Conservation (phyloP, 208 protist genomes). For the Entamoeba invadens region DNA sequence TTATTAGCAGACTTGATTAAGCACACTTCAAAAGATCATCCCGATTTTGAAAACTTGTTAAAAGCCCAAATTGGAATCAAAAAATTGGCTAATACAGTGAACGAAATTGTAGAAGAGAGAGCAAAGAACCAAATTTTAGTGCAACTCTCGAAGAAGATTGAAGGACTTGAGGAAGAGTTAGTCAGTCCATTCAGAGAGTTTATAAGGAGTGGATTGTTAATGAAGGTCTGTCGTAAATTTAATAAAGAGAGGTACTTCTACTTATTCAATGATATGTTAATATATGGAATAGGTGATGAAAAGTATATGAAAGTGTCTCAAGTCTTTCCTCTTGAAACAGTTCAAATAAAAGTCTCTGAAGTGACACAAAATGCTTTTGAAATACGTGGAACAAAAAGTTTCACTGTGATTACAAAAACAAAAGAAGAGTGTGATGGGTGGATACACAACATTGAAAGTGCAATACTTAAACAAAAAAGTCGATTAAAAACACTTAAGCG, state of each 20-base stretch:
- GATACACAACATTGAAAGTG: not conserved
- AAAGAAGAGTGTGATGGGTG: not conserved
- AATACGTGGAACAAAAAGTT: not conserved
- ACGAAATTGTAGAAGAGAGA: not conserved
- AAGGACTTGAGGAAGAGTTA: not conserved
- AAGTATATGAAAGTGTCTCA: not conserved
- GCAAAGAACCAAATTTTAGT: not conserved
- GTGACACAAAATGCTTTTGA: not conserved
- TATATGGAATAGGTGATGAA: not conserved
- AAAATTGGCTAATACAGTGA: not conserved
- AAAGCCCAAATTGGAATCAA: not conserved
- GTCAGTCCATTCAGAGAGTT: not conserved
- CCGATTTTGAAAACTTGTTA: not conserved
- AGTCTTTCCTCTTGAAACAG: not conserved
- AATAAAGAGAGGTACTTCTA: not conserved
- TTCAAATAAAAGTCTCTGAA: not conserved
- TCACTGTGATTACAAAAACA: not conserved
- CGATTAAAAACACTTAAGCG: not conserved
- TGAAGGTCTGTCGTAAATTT: constrained; percentile 1
- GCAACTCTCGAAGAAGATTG: not conserved
- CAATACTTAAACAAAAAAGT: not conserved
- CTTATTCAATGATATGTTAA: not conserved
- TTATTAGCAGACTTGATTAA: not conserved
- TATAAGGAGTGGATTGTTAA: not conserved
- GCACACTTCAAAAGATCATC: not conserved